Base-by-base conservation (phyloP, 1,139 yeast species). In the Pichiaceae sp. region DNA sequence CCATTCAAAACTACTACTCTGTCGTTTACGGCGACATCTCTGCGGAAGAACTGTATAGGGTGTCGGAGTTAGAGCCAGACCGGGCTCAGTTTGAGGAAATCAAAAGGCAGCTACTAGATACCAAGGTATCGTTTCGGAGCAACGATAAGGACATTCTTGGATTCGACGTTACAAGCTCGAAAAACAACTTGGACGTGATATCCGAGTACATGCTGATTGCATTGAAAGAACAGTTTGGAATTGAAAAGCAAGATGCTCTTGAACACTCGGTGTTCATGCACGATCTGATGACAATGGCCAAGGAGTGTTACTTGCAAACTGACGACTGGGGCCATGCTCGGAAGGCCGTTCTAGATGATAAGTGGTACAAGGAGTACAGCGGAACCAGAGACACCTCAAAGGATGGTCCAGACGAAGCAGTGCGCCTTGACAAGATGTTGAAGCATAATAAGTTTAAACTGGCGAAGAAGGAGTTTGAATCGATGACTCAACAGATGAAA, bases 1-100 rank as follows among this genome's bases (percentile, higher is more conserved):
- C 50, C 15, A 38, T 54, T 3, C 48, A 54, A 3, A 38, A 48
- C 8, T 56, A 53, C 35, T 53, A 54, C 33, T 55, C 60, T 2
- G 51, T 46, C 29, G 44, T 57, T 4, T 57, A 57, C 39, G 30
- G 44, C 2, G 45, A 42, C 14, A 21, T 34, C 4, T 43, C 39
- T 5, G 38, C 38, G 24, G 33, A 40, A 3, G 52, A 52, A 27
- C 24, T 44, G 15, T 42, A 43, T 4, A 41, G 50, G 32, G 37
- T 56, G 7, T 44, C 44, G 18, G 57, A 54, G 21, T 38, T 46
- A 17, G 60, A 56, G 36, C 44, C 53, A 4, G 31, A 34, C 7
- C 29, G 20, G 1, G 46, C 44, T 2, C 40, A 40, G 9, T 57
- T 61, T 60, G 15, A 31, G 4, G 31, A 38, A 1, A 16, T 54